Evolutionary conservation across 2,329 filamentous ascomycete genomes (phyloP).

Genomic region (Xylariomycetidae sp.): DNA sequence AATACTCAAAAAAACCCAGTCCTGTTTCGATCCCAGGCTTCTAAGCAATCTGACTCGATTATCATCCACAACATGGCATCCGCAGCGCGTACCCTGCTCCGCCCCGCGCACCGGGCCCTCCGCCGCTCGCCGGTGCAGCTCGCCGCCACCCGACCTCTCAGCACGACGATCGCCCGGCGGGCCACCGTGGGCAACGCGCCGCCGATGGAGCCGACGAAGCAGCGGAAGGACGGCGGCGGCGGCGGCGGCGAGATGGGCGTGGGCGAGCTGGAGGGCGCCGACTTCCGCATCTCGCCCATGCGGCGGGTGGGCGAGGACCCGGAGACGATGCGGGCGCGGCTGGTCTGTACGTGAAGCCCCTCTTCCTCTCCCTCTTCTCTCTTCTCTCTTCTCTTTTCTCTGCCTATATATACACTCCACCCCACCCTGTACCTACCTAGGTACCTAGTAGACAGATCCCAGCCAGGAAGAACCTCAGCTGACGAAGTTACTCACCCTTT

Average conservation of each 20-base stretch:
- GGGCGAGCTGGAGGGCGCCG: constrained; percentile 80
- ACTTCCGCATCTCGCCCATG: constrained; percentile 86
- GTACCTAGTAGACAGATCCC: no score
- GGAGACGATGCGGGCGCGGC: constrained; percentile 79
- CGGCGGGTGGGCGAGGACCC: constrained; percentile 76
- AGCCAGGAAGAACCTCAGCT: no score
- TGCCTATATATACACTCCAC: constrained; percentile 1
- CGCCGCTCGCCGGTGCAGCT: not conserved
- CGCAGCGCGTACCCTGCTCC: constrained; percentile 14
- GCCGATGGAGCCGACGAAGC: constrained; percentile 23
- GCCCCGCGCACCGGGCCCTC: constrained; percentile 14
- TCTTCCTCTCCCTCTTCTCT: constrained; percentile 4
- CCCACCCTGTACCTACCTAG: not conserved
- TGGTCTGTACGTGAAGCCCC: constrained; percentile 53
- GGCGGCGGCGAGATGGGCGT: constrained; percentile 68
- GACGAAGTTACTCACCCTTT: constrained; percentile 2
- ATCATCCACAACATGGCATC: no score
- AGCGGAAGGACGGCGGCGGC: no score
- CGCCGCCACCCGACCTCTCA: constrained; percentile 11
- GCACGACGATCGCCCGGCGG: constrained; percentile 11
- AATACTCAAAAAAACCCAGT: no score
- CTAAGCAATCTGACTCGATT: no score
- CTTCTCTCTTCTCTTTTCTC: constrained; percentile 9
- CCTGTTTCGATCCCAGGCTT: no score
- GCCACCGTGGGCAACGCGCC: constrained; percentile 19